These are phyloP conservation scores for Pichia sp. DNA, from an alignment of 1,139 yeast genomes.

Conservation along the genomic window DNA sequence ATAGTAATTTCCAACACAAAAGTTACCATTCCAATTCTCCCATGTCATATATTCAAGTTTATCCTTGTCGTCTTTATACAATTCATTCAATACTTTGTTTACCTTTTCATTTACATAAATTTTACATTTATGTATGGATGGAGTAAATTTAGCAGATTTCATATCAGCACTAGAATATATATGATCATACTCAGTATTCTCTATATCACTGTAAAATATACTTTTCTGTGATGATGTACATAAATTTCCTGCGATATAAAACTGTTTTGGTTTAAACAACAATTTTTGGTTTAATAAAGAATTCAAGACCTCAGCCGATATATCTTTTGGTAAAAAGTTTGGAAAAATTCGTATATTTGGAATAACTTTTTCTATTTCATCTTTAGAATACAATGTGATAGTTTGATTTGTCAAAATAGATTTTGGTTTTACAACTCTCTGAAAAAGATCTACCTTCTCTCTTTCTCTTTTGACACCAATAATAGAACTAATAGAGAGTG, in stretches of 20 bases:
- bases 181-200: constrained; percentile 6
- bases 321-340: constrained; percentile 44
- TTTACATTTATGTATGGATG: constrained; percentile 32
- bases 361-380: constrained; percentile 36
- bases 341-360: constrained; percentile 47
- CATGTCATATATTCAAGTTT: constrained; percentile 23
- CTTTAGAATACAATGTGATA: constrained; percentile 34
- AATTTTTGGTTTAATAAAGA: constrained; percentile 38
- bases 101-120: constrained; percentile 16
- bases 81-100: constrained; percentile 21
- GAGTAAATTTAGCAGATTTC: constrained; percentile 7
- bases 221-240: constrained; percentile 51
- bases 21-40: constrained; percentile 44
- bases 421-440: neutral
- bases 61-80: constrained; percentile 29
- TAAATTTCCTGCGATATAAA: constrained; percentile 54
- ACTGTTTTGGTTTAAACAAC: constrained; percentile 37
- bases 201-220: constrained; percentile 34
- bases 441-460: too few species aligned
- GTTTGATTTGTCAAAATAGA: constrained; percentile 7
- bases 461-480: too few species aligned
- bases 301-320: constrained; percentile 41
- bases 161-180: constrained; percentile 3
- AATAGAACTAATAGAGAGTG: too few species aligned
- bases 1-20: constrained; percentile 54